Percentiles rank a stretch among this genome's conserved stretches.
phyloP scores from a whole-genome alignment of 495 filamentous ascomycete genomes.

The Letharia columbiana region DNA sequence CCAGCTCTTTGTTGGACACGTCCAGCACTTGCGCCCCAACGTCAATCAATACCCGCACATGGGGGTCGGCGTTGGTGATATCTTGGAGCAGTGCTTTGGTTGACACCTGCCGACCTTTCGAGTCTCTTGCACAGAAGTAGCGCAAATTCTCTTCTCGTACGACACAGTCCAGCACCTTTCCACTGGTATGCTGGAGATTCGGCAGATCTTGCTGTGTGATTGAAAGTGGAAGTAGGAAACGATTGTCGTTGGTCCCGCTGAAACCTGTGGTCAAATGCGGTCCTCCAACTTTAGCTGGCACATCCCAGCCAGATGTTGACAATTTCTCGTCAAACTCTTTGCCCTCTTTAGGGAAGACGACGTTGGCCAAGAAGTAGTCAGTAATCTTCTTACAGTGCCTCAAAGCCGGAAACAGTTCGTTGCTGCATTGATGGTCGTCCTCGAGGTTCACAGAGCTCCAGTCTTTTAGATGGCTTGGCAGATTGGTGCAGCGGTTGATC shows the following conservation, averaged over 20 bases:
- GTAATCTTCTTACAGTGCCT: conserved; percentile 28
- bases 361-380: conserved; percentile 52
- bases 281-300: conserved; percentile 29
- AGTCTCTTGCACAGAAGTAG: neutral
- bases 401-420: conserved; percentile 14
- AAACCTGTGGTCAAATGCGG: conserved; percentile 52
- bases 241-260: conserved; percentile 64
- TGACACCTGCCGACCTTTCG: neutral
- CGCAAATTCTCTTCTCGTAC: conserved; percentile 45
- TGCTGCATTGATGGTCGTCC: conserved; percentile 26
- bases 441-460: conserved; percentile 11
- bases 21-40: conserved; percentile 68
- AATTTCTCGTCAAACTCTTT: conserved; percentile 59
- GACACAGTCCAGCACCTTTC: conserved; percentile 49
- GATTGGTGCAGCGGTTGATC: conserved; percentile 29
- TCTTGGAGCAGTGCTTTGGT: neutral
- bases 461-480: neutral
- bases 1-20: conserved; percentile 47
- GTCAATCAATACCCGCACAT: conserved; percentile 55
- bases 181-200: conserved; percentile 53
- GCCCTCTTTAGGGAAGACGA: conserved; percentile 60
- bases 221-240: conserved; percentile 45
- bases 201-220: conserved; percentile 49
- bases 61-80: neutral
- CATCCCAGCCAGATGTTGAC: conserved; percentile 64